These are phyloP conservation scores for Starmerella vaccinii DNA, from an alignment of 805 yeast species.

Conservation along the genomic window DNA sequence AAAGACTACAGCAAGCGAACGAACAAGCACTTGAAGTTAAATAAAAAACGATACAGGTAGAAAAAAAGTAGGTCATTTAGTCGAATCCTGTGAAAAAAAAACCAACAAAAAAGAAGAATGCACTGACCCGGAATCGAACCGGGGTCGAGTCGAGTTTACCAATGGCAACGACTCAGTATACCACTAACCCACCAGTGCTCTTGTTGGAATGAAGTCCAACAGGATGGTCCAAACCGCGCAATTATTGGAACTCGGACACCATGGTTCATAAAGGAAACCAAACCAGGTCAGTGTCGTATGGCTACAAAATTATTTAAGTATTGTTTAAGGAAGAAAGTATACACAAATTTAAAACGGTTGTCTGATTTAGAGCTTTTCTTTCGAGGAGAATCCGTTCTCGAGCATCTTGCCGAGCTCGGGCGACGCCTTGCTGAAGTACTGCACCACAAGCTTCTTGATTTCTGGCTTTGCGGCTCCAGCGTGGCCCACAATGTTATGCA, in stretches of 20 bases:
- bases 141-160: conserved; percentile 22
- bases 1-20: too few relatives aligned
- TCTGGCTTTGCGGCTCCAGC: conserved; percentile 54
- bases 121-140: conserved; percentile 26
- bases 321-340: neutral
- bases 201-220: neutral
- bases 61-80: too few relatives aligned
- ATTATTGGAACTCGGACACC: too few relatives aligned
- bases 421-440: conserved; percentile 64
- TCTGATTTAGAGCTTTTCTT: conserved; percentile 4
- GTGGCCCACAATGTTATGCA: conserved; percentile 76
- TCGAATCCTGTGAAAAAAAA: too few relatives aligned
- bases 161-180: conserved; percentile 25
- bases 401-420: conserved; percentile 57
- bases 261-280: too few relatives aligned
- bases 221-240: too few relatives aligned
- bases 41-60: too few relatives aligned
- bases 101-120: conserved; percentile 13
- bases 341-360: neutral
- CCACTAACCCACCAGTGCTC: conserved; percentile 25
- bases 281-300: too few relatives aligned
- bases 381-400: conserved; percentile 2
- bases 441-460: conserved; percentile 70
- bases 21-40: too few relatives aligned
- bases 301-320: too few relatives aligned